Base-by-base conservation (phyloP, 768 basidiomycete genomes). In the Tephrocybe sp. region DNA sequence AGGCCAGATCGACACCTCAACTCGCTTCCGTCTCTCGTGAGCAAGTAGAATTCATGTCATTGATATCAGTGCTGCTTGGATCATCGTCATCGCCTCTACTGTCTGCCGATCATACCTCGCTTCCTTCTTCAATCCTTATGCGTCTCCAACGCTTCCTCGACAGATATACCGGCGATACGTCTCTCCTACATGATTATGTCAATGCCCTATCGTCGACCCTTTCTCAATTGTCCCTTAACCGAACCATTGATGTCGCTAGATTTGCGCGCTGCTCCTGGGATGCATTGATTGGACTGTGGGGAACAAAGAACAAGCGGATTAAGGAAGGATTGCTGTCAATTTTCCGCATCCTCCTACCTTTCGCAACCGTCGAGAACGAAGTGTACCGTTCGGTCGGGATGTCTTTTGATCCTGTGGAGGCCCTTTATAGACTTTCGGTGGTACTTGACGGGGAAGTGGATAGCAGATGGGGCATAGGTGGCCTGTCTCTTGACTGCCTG, bases 261-360 rank as follows among this genome's bases (percentile, higher is more conserved):
- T 86, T 91, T 55, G 87, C 89, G 0, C 66, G 70, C 4, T 66
- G 67, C 23, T 69, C 84, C 1, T 91, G 93, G 83, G 68, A 80
- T 39, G 64, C 65, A 2, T 60, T 97, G 4, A 72, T 93, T 2
- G 68, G 67, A 2, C 67, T 95, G 21, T 97, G 92, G 92, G 74
- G 76, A 2, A 86, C 86, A 15, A 92, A 91, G 68, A 85, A 83
- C 63, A 83, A 79, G 50, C 64, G 73, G 7, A 69, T 88, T 56
- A 93, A 94, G 62, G 93, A 94, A 64, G 78, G 82, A 37, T 70
- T 97, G 15, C 71, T 94, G 23, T 75, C 84, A n/a, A 75, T 90
- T 19, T 67, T 97, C 16, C 79, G 80, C 15, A 71, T 75, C 12
- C 71, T 97, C 3, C 78, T 94, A 36, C 89, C 89, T 1, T 93